Evolutionary conservation across 495 filamentous ascomycete genomes (phyloP).

Genomic region (Corynascus novoguineensis): DNA sequence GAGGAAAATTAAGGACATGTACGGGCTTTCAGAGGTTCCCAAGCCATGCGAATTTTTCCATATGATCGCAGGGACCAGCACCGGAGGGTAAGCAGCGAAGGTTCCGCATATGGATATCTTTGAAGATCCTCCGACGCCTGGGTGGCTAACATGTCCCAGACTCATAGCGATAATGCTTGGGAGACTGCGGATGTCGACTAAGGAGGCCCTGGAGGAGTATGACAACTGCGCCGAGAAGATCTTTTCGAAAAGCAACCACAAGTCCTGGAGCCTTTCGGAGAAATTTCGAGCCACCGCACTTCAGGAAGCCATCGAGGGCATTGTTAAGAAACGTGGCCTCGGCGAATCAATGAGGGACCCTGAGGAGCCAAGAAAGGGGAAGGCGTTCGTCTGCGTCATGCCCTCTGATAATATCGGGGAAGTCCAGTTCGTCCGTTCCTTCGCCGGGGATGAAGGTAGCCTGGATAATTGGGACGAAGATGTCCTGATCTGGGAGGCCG

Average conservation of each 20-base stretch:
- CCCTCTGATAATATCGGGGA: background rate
- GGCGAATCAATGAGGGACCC: constrained; percentile 16
- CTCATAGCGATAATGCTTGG: constrained; percentile 37
- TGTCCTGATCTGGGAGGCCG: constrained; percentile 26
- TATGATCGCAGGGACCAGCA: constrained; percentile 37
- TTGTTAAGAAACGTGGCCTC: constrained; percentile 7
- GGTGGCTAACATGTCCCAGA: constrained; percentile 7
- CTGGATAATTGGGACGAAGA: constrained; percentile 11
- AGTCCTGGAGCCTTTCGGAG: constrained; percentile 9
- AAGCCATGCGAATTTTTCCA: constrained; percentile 38
- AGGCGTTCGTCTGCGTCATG: constrained; percentile 18
- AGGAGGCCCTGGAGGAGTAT: constrained; percentile 30
- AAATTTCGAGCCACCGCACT: constrained; percentile 14
- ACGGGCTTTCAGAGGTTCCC: constrained; percentile 17
- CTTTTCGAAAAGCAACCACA: constrained; percentile 26
- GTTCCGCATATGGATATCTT: no score
- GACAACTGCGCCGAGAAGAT: constrained; percentile 22
- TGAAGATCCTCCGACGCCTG: background rate
- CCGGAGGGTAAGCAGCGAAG: constrained; percentile 32
- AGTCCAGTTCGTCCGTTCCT: constrained; percentile 2
- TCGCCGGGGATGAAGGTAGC: background rate
- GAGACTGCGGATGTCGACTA: constrained; percentile 30
- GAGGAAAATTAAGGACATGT: constrained; percentile 20
- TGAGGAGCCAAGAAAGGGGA: constrained; percentile 8
- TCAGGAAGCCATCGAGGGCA: constrained; percentile 6